phyloP scores from a whole-genome alignment of 148 eudicot species.

The Pouteria glomerata region DNA sequence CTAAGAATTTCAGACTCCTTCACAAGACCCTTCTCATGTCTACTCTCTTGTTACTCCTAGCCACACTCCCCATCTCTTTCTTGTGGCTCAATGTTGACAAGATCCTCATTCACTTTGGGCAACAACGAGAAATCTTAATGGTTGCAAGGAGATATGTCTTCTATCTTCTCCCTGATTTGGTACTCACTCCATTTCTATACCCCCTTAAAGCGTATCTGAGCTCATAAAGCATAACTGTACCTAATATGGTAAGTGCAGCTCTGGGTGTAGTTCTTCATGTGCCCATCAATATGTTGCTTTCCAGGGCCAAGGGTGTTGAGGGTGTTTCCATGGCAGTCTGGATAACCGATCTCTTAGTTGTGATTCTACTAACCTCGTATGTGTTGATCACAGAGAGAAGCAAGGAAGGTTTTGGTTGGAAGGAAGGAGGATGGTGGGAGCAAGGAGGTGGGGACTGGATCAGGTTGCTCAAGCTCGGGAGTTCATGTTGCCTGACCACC shows the following conservation, averaged over 20 bases:
- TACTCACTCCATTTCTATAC: conserved; percentile 50
- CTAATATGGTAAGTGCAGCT: conserved; percentile 64
- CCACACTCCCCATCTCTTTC: conserved; percentile 52
- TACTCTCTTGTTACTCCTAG: conserved; percentile 39
- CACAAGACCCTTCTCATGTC: conserved; percentile 79
- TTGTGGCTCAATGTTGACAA: conserved; percentile 76
- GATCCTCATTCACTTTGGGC: conserved; percentile 59
- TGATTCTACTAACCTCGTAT: conserved; percentile 27
- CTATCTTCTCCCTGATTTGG: conserved; percentile 69
- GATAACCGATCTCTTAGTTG: conserved; percentile 53
- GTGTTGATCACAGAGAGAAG: conserved; percentile 35
- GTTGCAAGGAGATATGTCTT: conserved; percentile 48
- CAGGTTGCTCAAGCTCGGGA: conserved; percentile 40
- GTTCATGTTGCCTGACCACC: conserved; percentile 74
- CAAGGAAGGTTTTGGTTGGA: conserved; percentile 59
- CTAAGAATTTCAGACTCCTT: conserved; percentile 67
- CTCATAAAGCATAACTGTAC: conserved; percentile 58
- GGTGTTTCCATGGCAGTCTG: conserved; percentile 77
- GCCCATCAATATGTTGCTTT: conserved; percentile 52
- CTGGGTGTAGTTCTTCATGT: conserved; percentile 52
- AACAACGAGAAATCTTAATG: conserved; percentile 46
- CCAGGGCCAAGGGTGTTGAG: conserved; percentile 48
- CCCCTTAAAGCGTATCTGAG: conserved; percentile 77
- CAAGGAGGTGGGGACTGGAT: conserved; percentile 56
- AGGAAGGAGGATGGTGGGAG: conserved; percentile 77